Evolutionary conservation across 345 rosid genomes (phyloP), one percentile per base, ranked within the genome.

Genomic region (Laguncularia racemosa): DNA sequence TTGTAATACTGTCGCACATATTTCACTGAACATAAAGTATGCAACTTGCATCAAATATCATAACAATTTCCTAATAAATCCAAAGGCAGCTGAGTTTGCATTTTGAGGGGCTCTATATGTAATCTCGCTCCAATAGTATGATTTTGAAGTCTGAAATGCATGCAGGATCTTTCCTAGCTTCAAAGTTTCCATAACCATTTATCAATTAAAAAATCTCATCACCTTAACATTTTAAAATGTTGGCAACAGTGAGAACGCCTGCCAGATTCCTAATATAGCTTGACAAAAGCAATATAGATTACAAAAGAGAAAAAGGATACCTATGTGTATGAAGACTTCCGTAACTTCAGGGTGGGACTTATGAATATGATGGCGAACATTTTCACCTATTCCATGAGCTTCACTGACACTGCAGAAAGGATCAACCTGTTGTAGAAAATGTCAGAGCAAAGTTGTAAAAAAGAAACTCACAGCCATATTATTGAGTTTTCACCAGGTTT

Each of bases 301-400:
- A 23, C 28, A 23, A 23, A 23, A 23, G 28, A 23, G 28, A 23
- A 23, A 23, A 6, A 23, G 17, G 4, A 16, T 77, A 92, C 98
- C 98, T 76, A 92, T 92, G 72, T 92, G 98, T 67, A 92, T 86
- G 72, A 86, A 92, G 70, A 81, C 91, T 76, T 91, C 96, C 23
- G 98, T 73, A 52, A 86, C 91, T 77, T 74, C 79, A 33, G 86
- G 86, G 71, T 86, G 89, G 53, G 71, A 78, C 52, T 63, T 63
- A 67, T 80, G 87, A 73, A 89, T 80, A 59, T 78, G 79, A 63
- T 59, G 73, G 20, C 95, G 87, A 60, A 92, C 95, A 54, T 63
- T 76, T 76, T 92, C 98, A 54, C 98, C 96, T 21, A 91, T 62
- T 58, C 76, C 85, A 73, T 91, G 98, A 18, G 95, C 95, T 69